Conservation (phyloP, 2,329 filamentous ascomycete species). For the Alternaria conjuncta region DNA sequence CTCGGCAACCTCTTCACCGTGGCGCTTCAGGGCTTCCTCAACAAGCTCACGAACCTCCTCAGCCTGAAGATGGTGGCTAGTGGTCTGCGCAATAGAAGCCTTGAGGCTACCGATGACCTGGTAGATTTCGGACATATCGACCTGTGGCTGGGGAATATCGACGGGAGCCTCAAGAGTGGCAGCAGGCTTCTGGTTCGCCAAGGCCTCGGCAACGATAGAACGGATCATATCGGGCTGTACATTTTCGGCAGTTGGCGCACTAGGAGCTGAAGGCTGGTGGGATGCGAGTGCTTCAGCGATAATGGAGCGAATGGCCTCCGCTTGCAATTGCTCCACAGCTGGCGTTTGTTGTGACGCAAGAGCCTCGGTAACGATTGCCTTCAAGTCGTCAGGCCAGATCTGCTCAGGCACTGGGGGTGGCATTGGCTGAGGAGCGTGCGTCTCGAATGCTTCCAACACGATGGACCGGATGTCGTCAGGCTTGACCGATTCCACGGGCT, state of each 20-base stretch:
- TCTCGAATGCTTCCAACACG: constrained; percentile 38
- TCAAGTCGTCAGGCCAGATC: constrained; percentile 58
- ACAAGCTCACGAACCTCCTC: constrained; percentile 50
- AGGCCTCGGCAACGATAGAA: constrained; percentile 43
- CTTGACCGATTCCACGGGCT: constrained; percentile 23
- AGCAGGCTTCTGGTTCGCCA: constrained; percentile 40
- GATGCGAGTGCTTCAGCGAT: constrained; percentile 36
- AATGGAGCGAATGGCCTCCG: constrained; percentile 36
- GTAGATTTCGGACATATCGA: constrained; percentile 53
- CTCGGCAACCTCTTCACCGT: constrained; percentile 37
- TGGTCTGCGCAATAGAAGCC: constrained; percentile 55
- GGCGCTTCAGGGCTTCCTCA: constrained; percentile 47
- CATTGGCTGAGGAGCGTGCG: constrained; percentile 34
- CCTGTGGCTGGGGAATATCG: constrained; percentile 44
- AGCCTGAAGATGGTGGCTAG: constrained; percentile 53
- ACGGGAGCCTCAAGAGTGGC: constrained; percentile 38
- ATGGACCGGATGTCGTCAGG: constrained; percentile 35
- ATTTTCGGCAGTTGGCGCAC: constrained; percentile 29
- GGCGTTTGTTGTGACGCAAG: constrained; percentile 52
- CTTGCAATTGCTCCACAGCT: constrained; percentile 24
- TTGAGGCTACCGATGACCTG: constrained; percentile 57
- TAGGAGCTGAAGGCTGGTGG: constrained; percentile 25
- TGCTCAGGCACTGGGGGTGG: constrained; percentile 36
- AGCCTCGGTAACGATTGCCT: constrained; percentile 63
- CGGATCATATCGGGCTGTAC: constrained; percentile 45